Evolutionary conservation across 2,329 filamentous ascomycete genomes (phyloP).

Genomic region (Arthrobotrys pseudoclavata): DNA sequence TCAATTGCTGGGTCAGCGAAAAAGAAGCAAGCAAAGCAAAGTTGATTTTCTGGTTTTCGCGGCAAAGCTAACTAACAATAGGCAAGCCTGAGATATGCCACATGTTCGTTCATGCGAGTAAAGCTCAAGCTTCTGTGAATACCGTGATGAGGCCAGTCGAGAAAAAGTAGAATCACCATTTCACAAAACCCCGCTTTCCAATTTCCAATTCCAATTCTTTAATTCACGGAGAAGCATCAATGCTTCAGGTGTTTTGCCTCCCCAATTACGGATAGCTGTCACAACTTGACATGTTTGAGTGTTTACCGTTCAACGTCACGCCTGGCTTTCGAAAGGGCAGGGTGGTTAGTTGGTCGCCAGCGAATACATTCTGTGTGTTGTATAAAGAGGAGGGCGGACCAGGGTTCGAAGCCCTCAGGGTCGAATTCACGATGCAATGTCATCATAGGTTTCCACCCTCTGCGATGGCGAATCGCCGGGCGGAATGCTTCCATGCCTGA

Average conservation of each 20-base stretch:
- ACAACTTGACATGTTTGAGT: conserved; percentile 30
- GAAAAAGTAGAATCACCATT: conserved; percentile 16
- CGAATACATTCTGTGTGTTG: conserved; percentile 60
- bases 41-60: conserved; percentile 39
- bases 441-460: conserved; percentile 7
- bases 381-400: conserved; percentile 23
- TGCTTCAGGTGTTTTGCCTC: conserved; percentile 1
- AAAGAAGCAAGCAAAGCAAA: conserved; percentile 39
- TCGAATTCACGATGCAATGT: conserved; percentile 21
- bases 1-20: conserved; percentile 38
- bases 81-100: conserved; percentile 34
- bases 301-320: conserved; percentile 34
- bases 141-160: conserved; percentile 13
- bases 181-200: conserved; percentile 31
- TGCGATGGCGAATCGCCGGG: conserved; percentile 19
- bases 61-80: conserved; percentile 13
- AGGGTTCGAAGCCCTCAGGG: conserved; percentile 32
- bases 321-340: conserved; percentile 22
- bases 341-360: conserved; percentile 57
- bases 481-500: conserved; percentile 47
- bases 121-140: conserved; percentile 8
- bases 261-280: conserved; percentile 17
- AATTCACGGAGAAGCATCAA: conserved; percentile 7
- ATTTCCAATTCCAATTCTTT: conserved; percentile 8
- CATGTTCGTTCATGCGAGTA: conserved; percentile 29